Evolutionary conservation across 495 filamentous ascomycete genomes (phyloP).

Genomic region (Penicillium desertorum): DNA sequence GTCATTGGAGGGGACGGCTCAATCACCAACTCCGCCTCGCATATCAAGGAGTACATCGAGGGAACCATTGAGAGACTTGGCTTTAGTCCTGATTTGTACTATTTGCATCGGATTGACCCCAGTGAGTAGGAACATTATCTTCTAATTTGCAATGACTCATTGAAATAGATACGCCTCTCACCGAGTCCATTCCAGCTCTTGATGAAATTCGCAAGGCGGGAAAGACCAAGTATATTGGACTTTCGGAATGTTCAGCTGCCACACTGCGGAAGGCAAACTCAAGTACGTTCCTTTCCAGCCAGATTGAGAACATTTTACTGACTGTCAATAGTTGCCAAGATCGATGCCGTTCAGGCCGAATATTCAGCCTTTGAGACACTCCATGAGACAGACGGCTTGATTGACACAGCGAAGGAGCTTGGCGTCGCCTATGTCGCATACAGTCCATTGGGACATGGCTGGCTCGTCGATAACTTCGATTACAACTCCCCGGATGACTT

Average conservation of each 20-base stretch:
- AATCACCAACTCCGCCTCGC: conserved; percentile 49
- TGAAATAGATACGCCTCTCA: conserved; percentile 44
- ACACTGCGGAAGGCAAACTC: conserved; percentile 47
- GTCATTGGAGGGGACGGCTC: conserved; percentile 26
- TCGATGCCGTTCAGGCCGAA: conserved; percentile 52
- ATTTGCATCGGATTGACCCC: conserved; percentile 44
- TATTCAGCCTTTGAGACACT: conserved; percentile 53
- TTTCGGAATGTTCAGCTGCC: conserved; percentile 46
- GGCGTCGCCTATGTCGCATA: conserved; percentile 47
- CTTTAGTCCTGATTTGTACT: conserved; percentile 49
- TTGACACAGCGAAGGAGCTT: conserved; percentile 42
- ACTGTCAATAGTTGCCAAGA: conserved; percentile 43
- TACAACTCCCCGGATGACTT: conserved; percentile 48
- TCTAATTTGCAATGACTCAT: neutral
- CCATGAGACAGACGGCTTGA: conserved; percentile 43
- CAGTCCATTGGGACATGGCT: conserved; percentile 48
- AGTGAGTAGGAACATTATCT: conserved; percentile 23
- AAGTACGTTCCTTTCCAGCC: conserved; percentile 23
- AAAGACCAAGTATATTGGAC: conserved; percentile 50
- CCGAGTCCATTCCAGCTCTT: conserved; percentile 47
- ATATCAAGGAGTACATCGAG: conserved; percentile 54
- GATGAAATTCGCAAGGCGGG: conserved; percentile 47
- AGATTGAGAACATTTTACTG: neutral
- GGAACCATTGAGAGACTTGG: conserved; percentile 52
- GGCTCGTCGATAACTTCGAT: conserved; percentile 46